Evolutionary conservation across 169 alveolate genomes (phyloP), one percentile per base, ranked within the genome.

Genomic region (Plasmodium inui): DNA sequence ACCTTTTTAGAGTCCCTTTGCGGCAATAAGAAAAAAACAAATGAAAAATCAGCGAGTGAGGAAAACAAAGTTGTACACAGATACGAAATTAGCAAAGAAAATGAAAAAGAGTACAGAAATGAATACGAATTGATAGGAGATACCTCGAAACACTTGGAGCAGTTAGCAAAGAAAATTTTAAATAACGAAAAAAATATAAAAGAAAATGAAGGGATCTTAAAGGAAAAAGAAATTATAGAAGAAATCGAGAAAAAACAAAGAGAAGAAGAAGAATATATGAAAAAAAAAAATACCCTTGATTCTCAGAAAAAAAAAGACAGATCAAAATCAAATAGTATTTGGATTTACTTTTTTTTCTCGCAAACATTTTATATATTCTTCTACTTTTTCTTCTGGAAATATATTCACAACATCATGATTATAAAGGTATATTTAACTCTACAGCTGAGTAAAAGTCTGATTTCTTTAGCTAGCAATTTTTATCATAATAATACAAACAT

Each of bases 261-360:
- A 88, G 89, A 88, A 79, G 94, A 88, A 57, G 94, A 88, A 73
- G 94, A 88, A 88, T 79, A 79, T 88, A 88, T 88, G 94, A 88
- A 88, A 79, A 67, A 22, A 80, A 79, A 79, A 79, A 88, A 72
- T 78, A 30, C 30, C 46, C 39, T 41, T 30, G 82, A 88, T 22
- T 39, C 57, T 26, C 71, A 88, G 53, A 88, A 88, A 88, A 88
- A 46, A 57, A 88, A 67, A 28, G 57, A 61, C 41, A 78, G 17
- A 22, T 22, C 32, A 22, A 79, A 61, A 44, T 34, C 28, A 44
- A 88, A 88, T 37, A 57, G n/a, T 9, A 37, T 19, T 19, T 55
- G 94, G 82, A 88, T 88, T 34, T 88, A 79, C 72, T 41, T 73
- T 79, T 88, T 88, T 12, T 53, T 79, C 30, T 78, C 83, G 70